Conservation (phyloP, 1,284 basidiomycete genomes). For the Peniophora sp. region DNA sequence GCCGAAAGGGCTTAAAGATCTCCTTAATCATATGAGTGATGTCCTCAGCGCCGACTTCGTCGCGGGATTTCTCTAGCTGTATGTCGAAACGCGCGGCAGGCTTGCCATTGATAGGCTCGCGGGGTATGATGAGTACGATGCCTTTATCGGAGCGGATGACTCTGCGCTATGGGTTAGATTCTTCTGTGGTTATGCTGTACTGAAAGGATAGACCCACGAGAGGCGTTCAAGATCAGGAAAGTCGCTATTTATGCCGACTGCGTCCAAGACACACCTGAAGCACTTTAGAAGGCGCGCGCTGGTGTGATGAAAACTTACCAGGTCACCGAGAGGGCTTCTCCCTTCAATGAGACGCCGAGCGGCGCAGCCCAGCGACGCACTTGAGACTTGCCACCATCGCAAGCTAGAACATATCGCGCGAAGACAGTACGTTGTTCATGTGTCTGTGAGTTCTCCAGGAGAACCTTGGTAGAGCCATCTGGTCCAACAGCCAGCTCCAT, state of each 20-base stretch:
- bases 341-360: slow-evolving; percentile 3
- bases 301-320: slow-evolving; percentile 3
- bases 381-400: slow-evolving; percentile 7
- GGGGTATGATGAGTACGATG: slow-evolving; percentile 16
- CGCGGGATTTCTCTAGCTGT: slow-evolving; percentile 14
- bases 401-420: slow-evolving; percentile 7
- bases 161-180: slow-evolving; percentile 11
- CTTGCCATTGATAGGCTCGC: slow-evolving; percentile 13
- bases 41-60: slow-evolving; percentile 15
- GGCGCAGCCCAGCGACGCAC: slow-evolving; percentile 7
- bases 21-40: slow-evolving; percentile 16
- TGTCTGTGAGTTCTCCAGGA: slow-evolving; percentile 1
- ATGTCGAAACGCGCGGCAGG: slow-evolving; percentile 15
- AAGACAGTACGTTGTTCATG: slow-evolving; percentile 4
- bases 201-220: slow-evolving; percentile 3
- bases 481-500: slow-evolving; percentile 6
- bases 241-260: slow-evolving; percentile 8
- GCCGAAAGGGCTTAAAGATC: slow-evolving; percentile 15
- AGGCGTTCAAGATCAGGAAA: slow-evolving; percentile 7
- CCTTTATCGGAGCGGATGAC: slow-evolving; percentile 15
- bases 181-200: slow-evolving; percentile 6
- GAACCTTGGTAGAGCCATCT: slow-evolving; percentile 1
- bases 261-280: slow-evolving; percentile 7
- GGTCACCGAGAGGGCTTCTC: slow-evolving; percentile 5
- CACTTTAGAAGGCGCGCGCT: too few species aligned